Percentiles rank a stretch among this genome's conserved stretches.
phyloP scores from a whole-genome alignment of 176 grass and related monocot species.

The Rhynchospora tenuis region DNA sequence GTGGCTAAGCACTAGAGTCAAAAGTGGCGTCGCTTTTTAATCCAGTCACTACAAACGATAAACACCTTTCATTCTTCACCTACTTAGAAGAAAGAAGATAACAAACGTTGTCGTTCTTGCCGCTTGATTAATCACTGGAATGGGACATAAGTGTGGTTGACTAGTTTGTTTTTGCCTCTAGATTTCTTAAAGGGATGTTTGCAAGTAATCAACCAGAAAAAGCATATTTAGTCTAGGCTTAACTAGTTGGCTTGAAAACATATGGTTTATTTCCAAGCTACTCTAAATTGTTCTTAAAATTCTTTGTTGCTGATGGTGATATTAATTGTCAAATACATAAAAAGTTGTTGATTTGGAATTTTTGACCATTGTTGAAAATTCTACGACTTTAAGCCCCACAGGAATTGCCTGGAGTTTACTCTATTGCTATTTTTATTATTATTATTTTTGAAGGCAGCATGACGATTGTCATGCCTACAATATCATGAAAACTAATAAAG shows the following conservation, averaged over 20 bases:
- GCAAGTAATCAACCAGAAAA: background rate
- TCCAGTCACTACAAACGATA: background rate
- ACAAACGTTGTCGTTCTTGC: background rate
- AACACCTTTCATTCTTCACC: background rate
- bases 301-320: background rate
- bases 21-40: background rate
- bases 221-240: background rate
- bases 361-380: background rate
- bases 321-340: background rate
- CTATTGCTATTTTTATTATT: too few species aligned
- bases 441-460: too few species aligned
- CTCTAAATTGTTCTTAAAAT: background rate
- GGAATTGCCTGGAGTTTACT: background rate
- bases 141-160: too few species aligned
- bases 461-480: background rate
- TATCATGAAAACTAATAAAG: too few species aligned
- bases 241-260: background rate
- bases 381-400: background rate
- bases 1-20: background rate
- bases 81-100: background rate
- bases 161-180: background rate
- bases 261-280: background rate
- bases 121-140: background rate
- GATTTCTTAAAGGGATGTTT: background rate
- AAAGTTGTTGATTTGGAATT: background rate